These are phyloP conservation scores for Exserohilum turcica DNA, from an alignment of 2,329 filamentous ascomycete genomes.

Conservation along the genomic window DNA sequence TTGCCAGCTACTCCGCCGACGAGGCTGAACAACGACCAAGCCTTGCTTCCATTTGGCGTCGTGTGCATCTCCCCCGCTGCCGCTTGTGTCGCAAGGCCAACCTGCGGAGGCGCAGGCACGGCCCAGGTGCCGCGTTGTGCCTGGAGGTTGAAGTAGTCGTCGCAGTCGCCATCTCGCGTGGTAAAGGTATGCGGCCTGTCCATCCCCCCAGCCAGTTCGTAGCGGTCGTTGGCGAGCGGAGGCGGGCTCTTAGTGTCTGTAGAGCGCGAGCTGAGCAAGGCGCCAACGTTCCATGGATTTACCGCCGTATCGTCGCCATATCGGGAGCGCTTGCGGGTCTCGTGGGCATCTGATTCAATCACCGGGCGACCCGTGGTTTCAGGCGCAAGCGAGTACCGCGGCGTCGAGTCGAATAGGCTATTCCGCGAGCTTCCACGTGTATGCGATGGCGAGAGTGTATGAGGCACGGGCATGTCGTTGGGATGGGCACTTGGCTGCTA, in stretches of 20 bases:
- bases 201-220: slow-evolving; percentile 55
- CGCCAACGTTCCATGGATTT: slow-evolving; percentile 27
- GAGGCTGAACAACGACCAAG: slow-evolving; percentile 59
- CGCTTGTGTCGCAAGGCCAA: slow-evolving; percentile 18
- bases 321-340: slow-evolving; percentile 41
- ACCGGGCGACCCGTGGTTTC: slow-evolving; percentile 38
- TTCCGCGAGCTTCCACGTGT: slow-evolving; percentile 20
- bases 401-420: slow-evolving; percentile 27
- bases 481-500: slow-evolving; percentile 25
- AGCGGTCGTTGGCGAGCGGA: slow-evolving; percentile 58
- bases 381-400: slow-evolving; percentile 31
- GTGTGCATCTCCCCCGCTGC: slow-evolving; percentile 17
- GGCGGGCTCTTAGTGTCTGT: slow-evolving; percentile 45
- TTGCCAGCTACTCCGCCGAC: slow-evolving; percentile 73
- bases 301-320: slow-evolving; percentile 20
- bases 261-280: slow-evolving; percentile 28
- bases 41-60: slow-evolving; percentile 29
- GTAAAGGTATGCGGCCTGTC: slow-evolving; percentile 52
- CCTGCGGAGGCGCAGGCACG: slow-evolving; percentile 34
- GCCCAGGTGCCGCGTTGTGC: slow-evolving; percentile 46
- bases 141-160: slow-evolving; percentile 49
- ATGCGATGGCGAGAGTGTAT: slow-evolving; percentile 25
- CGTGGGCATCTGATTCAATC: slow-evolving; percentile 36
- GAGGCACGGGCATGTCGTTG: slow-evolving; percentile 38
- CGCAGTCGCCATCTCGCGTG: slow-evolving; percentile 48